Evolutionary conservation across 2,329 filamentous ascomycete species (phyloP).

Genomic region (Alternaria triticimaculans): DNA sequence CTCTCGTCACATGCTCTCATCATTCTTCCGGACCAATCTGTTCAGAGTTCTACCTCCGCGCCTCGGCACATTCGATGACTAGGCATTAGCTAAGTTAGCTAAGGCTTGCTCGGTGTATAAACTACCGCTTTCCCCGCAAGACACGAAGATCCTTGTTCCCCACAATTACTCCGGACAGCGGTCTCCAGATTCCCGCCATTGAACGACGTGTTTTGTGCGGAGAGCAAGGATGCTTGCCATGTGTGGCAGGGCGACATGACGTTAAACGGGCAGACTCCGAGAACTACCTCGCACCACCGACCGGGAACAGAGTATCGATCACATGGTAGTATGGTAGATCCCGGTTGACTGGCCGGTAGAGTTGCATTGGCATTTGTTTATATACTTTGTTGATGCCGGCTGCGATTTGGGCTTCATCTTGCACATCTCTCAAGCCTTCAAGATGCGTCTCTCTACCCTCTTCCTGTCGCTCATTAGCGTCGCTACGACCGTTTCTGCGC

Average conservation of each 20-base stretch:
- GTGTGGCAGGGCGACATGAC: constrained; percentile 5
- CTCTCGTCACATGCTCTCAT: constrained; percentile 6
- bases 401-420: constrained; percentile 2
- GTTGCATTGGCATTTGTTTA: constrained; percentile 11
- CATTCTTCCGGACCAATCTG: constrained; percentile 14
- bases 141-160: constrained; percentile 5
- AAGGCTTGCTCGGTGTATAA: constrained; percentile 9
- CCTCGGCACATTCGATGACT: constrained; percentile 4
- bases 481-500: constrained; percentile 25
- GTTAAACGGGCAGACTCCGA: constrained; percentile 7
- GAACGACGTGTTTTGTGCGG: not conserved
- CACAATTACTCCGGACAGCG: constrained; percentile 15
- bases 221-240: not conserved
- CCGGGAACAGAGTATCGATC: not conserved
- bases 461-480: constrained; percentile 29
- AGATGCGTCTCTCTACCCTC: constrained; percentile 40
- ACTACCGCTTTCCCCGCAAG: constrained; percentile 18
- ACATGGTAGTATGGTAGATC: not conserved
- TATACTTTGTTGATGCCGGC: not conserved
- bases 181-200: constrained; percentile 18
- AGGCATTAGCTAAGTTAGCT: constrained; percentile 1
- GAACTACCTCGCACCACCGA: constrained; percentile 1
- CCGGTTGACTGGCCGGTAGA: not conserved
- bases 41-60: constrained; percentile 4
- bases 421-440: constrained; percentile 18